phyloP scores from a whole-genome alignment of 371 early-diverging fungal genomes.

The Choanephora cucurbitarum region DNA sequence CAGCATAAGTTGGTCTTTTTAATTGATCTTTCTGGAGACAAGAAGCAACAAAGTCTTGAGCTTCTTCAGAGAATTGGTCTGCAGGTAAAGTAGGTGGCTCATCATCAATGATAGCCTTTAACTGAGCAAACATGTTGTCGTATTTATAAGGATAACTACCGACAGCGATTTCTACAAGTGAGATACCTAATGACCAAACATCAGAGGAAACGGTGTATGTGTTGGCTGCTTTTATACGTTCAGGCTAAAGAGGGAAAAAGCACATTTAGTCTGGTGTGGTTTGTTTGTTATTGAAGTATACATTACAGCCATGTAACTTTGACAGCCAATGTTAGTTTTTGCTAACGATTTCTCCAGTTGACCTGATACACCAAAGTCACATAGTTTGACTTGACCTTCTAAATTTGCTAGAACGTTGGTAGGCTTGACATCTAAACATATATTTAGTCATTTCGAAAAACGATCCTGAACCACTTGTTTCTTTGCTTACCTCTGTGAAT shows the following conservation, averaged over 20 bases:
- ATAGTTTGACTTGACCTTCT: conserved; percentile 89
- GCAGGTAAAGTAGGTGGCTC: conserved; percentile 76
- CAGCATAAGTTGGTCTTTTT: conserved; percentile 71
- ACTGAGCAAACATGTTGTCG: conserved; percentile 81
- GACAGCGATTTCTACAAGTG: conserved; percentile 89
- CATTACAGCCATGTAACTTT: conserved; percentile 93
- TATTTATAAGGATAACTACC: conserved; percentile 81
- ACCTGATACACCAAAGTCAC: conserved; percentile 91
- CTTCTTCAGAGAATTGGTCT: conserved; percentile 63
- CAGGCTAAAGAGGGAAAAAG: conserved; percentile 57
- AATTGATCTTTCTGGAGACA: conserved; percentile 79
- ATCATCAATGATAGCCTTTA: conserved; percentile 84
- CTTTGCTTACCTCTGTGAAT: conserved; percentile 76
- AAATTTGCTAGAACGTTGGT: conserved; percentile 90
- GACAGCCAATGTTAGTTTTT: conserved; percentile 93
- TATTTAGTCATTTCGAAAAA: not conserved
- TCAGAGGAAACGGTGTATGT: conserved; percentile 82
- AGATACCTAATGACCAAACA: conserved; percentile 92
- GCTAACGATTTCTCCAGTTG: conserved; percentile 89
- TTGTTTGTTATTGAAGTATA: no score
- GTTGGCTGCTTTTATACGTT: conserved; percentile 68
- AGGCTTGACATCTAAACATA: conserved; percentile 84
- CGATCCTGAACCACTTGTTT: not conserved
- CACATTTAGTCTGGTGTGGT: no score
- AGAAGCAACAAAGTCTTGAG: conserved; percentile 76